phyloP scores from a whole-genome alignment of 768 basidiomycete species.

The Suillus brevipes region DNA sequence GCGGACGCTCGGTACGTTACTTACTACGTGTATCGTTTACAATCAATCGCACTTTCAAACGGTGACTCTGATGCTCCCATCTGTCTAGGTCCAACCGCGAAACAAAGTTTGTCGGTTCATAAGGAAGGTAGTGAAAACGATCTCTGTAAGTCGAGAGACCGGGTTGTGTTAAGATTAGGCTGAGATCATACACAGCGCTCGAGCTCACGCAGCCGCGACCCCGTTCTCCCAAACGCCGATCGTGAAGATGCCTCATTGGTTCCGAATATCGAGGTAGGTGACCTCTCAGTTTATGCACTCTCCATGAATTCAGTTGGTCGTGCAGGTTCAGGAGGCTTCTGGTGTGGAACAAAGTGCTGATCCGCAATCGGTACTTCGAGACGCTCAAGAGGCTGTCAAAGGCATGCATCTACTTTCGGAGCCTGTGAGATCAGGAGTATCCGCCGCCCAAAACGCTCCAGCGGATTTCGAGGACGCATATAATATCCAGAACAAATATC shows the following conservation, averaged over 20 bases:
- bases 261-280: not conserved
- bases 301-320: not conserved
- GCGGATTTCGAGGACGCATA: not conserved
- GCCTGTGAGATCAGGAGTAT: not conserved
- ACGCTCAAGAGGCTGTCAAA: not conserved
- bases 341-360: not conserved
- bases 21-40: too few species aligned
- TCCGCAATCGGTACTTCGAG: not conserved
- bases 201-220: too few species aligned
- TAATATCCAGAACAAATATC: not conserved
- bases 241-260: not conserved
- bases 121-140: too few species aligned
- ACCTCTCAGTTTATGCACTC: not conserved
- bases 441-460: not conserved
- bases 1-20: too few species aligned
- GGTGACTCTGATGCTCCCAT: too few species aligned
- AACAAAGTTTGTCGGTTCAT: too few species aligned
- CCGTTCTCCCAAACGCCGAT: too few species aligned
- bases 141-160: too few species aligned
- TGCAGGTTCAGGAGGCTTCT: not conserved
- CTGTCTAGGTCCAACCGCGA: too few species aligned
- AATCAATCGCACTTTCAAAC: too few species aligned
- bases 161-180: too few species aligned
- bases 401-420: not conserved
- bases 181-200: too few species aligned